Conservation (phyloP, 352 stramenopile species). For the Phytophthora crassamura region DNA sequence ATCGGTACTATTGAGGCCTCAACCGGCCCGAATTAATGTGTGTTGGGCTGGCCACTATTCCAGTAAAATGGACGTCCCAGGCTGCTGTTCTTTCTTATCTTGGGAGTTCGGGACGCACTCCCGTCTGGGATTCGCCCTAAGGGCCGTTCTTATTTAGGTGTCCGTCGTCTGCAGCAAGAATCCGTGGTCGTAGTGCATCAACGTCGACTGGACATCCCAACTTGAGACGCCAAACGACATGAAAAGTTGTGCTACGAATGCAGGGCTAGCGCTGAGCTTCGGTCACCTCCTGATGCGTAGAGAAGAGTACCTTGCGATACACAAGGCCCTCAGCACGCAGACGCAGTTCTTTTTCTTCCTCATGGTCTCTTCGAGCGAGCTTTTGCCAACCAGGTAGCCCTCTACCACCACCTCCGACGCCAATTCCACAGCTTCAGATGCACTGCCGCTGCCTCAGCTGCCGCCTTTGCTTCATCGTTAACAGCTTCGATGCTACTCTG, state of each 20-base stretch:
- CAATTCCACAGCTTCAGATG: not conserved
- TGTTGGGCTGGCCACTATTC: too few relatives aligned
- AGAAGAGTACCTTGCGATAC: slow-evolving; percentile 52
- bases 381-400: slow-evolving; percentile 66
- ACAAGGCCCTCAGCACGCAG: slow-evolving; percentile 55
- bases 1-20: too few relatives aligned
- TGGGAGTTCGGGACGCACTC: too few relatives aligned
- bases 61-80: too few relatives aligned
- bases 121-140: too few relatives aligned
- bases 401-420: slow-evolving; percentile 45
- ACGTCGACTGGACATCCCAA: slow-evolving; percentile 65
- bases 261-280: not conserved
- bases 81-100: too few relatives aligned
- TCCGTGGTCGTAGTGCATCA: slow-evolving; percentile 77
- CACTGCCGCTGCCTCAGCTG: not conserved
- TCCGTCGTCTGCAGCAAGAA: slow-evolving; percentile 69
- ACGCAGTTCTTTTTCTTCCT: slow-evolving; percentile 81
- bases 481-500: slow-evolving; percentile 15
- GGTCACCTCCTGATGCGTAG: slow-evolving; percentile 42
- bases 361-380: slow-evolving; percentile 44
- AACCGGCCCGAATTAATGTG: too few relatives aligned
- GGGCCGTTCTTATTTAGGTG: too few relatives aligned
- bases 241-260: slow-evolving; percentile 26
- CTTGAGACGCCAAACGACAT: slow-evolving; percentile 55
- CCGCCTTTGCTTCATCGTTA: slow-evolving; percentile 6